Evolutionary conservation across 2,329 filamentous ascomycete species (phyloP).

Genomic region (Shiraia bambusicola): DNA sequence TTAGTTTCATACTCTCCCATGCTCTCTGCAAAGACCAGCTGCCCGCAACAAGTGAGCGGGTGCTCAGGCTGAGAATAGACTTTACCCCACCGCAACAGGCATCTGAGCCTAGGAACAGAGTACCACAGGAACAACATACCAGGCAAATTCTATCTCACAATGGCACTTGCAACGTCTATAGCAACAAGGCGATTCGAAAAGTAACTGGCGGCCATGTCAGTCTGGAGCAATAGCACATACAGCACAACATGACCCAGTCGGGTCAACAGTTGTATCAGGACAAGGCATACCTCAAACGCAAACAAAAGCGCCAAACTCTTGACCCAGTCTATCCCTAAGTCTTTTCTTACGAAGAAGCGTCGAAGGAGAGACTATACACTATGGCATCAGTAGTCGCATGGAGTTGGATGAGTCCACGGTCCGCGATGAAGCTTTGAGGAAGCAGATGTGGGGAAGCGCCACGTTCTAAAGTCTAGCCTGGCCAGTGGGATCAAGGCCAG

Average conservation of each 20-base stretch:
- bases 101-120: conserved; percentile 1
- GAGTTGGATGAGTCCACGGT: conserved; percentile 32
- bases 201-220: conserved; percentile 32
- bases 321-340: conserved; percentile 47
- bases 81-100: conserved; percentile 1
- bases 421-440: conserved; percentile 31
- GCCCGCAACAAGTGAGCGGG: not conserved
- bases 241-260: conserved; percentile 3
- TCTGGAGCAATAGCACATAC: conserved; percentile 9
- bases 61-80: not conserved
- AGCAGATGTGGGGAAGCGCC: conserved; percentile 43
- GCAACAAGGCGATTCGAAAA: conserved; percentile 27
- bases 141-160: conserved; percentile 30
- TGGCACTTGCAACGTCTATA: conserved; percentile 24
- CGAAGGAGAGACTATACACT: conserved; percentile 39
- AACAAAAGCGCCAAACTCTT: conserved; percentile 44
- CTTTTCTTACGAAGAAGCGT: conserved; percentile 40
- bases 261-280: conserved; percentile 9
- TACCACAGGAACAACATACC: conserved; percentile 19
- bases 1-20: conserved; percentile 5
- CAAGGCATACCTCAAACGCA: conserved; percentile 38
- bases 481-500: conserved; percentile 13
- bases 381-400: conserved; percentile 42
- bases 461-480: conserved; percentile 38
- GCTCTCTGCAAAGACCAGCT: not conserved